Percentiles rank a stretch among this genome's conserved stretches.
Evolutionary conservation across 257 asterid genomes (phyloP).

Genomic region (Cinchona pubescens): DNA sequence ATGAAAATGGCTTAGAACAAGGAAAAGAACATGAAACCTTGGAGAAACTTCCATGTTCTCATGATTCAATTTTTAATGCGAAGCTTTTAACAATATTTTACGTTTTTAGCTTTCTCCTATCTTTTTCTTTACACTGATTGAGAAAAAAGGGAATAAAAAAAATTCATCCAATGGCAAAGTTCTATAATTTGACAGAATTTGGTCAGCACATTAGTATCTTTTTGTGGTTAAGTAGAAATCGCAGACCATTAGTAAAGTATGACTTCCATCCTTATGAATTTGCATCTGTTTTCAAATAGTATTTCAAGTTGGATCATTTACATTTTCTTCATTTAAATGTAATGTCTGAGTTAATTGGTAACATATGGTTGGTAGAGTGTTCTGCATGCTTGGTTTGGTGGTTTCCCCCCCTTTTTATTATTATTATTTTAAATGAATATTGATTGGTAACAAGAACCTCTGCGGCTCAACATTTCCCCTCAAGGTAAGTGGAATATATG

Average conservation of each 20-base stretch:
- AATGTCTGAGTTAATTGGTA: neutral
- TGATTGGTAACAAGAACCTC: neutral
- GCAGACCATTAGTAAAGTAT: neutral
- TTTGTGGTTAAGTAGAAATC: neutral
- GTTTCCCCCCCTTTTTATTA: neutral
- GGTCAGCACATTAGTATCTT: too few relatives aligned
- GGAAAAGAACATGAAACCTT: neutral
- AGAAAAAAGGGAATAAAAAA: neutral
- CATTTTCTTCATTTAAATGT: neutral
- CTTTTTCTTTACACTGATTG: neutral
- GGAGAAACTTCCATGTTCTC: neutral
- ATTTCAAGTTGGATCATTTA: neutral
- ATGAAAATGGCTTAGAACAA: neutral
- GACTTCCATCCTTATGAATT: neutral
- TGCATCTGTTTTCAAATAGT: neutral
- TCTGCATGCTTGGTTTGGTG: slow-evolving; percentile 2
- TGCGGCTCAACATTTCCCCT: neutral
- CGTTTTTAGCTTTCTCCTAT: neutral
- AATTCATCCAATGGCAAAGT: too few relatives aligned
- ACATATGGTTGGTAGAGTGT: neutral
- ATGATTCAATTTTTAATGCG: neutral
- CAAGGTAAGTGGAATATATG: neutral
- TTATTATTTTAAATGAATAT: neutral
- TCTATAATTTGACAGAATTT: neutral
- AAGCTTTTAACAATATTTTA: neutral